Percentiles rank a stretch among this genome's conserved stretches.
phyloP scores from a whole-genome alignment of 345 rosid species.

The Citrus medica region DNA sequence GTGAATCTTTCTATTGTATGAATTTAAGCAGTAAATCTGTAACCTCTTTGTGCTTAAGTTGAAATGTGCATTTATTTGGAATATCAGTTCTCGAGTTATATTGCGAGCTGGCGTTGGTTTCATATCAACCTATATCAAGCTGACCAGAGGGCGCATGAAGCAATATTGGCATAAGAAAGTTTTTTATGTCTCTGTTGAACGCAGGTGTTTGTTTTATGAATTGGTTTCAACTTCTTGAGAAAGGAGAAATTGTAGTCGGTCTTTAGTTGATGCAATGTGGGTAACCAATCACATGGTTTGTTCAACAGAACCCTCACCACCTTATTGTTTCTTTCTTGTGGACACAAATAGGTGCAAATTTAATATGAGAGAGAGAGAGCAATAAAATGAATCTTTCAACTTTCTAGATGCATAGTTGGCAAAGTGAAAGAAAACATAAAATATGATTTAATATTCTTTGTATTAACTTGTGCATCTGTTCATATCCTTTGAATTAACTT shows the following conservation, averaged over 20 bases:
- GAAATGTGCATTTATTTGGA: neutral
- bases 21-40: conserved; percentile 5
- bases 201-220: neutral
- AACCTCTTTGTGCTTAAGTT: neutral
- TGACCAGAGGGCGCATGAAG: neutral
- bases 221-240: neutral
- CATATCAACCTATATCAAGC: neutral
- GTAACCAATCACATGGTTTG: neutral
- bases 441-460: neutral
- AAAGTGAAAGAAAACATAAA: neutral
- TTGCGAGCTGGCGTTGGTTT: no score
- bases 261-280: neutral
- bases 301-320: neutral
- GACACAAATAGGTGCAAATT: neutral
- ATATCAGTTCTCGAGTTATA: neutral
- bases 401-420: neutral
- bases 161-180: neutral
- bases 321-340: neutral
- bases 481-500: neutral
- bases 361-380: neutral
- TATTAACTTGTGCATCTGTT: neutral
- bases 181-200: neutral
- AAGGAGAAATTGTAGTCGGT: neutral
- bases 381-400: neutral
- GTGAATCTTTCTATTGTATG: neutral